Conservation (phyloP, 148 eudicot species). For the Tetragonia tetragonoides region DNA sequence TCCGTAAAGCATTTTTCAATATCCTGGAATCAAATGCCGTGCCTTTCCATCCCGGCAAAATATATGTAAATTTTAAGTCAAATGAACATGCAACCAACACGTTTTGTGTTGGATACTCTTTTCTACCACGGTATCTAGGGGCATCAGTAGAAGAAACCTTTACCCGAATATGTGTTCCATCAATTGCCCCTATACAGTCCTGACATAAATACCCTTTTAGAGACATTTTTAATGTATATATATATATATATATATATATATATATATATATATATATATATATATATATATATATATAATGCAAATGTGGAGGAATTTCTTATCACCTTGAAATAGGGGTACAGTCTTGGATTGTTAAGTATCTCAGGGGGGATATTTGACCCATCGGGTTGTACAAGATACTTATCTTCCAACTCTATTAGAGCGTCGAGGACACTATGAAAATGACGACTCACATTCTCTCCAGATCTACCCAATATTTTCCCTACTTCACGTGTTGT, state of each 20-base stretch:
- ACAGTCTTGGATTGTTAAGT: background rate
- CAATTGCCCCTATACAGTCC: too few species aligned
- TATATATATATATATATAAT: too few species aligned
- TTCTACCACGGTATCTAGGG: slow-evolving; percentile 15
- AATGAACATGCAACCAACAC: slow-evolving; percentile 9
- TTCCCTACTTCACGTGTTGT: background rate
- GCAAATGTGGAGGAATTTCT: background rate
- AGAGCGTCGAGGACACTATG: background rate
- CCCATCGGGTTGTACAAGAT: background rate
- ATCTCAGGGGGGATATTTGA: background rate
- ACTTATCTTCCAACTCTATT: background rate
- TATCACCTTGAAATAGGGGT: slow-evolving; percentile 6
- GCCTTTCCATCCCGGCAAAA: too few species aligned
- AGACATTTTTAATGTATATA: too few species aligned
- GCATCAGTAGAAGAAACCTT: slow-evolving; percentile 6
- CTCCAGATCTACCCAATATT: background rate
- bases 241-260: slow-evolving; percentile 8
- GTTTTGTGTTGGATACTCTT: slow-evolving; percentile 13
- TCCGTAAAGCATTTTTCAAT: too few species aligned
- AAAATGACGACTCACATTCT: background rate
- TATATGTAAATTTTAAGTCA: too few species aligned
- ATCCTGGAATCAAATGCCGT: too few species aligned
- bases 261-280: too few species aligned
- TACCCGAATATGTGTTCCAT: slow-evolving; percentile 11
- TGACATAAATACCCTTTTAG: too few species aligned